Conservation (phyloP, 2,329 filamentous ascomycete species). For the Balansia obtecta region DNA sequence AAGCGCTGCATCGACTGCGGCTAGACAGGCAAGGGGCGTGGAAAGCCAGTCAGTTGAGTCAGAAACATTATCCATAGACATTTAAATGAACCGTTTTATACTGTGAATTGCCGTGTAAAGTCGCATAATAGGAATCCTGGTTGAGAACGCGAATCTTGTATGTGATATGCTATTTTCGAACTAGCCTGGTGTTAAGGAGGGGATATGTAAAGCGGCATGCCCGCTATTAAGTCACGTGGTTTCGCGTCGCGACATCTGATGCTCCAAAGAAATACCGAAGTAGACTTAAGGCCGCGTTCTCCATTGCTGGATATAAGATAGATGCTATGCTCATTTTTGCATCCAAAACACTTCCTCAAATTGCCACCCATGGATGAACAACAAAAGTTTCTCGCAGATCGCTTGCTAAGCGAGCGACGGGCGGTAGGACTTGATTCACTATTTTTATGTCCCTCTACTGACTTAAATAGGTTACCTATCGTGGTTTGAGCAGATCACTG, state of each 20-base stretch:
- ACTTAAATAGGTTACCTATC: conserved; percentile 64
- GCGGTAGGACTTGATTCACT: conserved; percentile 39
- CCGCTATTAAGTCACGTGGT: conserved; percentile 25
- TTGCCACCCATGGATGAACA: conserved; percentile 43
- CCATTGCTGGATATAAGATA: not conserved
- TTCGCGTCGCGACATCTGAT: conserved; percentile 13
- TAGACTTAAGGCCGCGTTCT: conserved; percentile 6
- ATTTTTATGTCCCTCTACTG: not conserved
- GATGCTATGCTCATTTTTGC: too few species aligned
- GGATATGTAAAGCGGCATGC: too few species aligned
- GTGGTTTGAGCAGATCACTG: conserved; percentile 67
- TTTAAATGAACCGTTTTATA: conserved; percentile 8
- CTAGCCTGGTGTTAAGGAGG: too few species aligned
- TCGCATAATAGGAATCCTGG: too few species aligned
- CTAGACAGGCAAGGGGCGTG: conserved; percentile 54
- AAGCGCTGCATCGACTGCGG: conserved; percentile 67
- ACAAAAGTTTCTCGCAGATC: conserved; percentile 59
- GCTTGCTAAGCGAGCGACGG: conserved; percentile 63
- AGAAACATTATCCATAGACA: conserved; percentile 34
- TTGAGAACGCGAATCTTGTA: too few species aligned
- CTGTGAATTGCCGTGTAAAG: not conserved
- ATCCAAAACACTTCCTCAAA: not conserved
- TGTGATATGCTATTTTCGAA: too few species aligned
- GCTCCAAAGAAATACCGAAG: too few species aligned
- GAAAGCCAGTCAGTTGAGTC: conserved; percentile 79